Base-by-base conservation (phyloP, 805 yeast genomes). In the Metschnikowia corniflorae region DNA sequence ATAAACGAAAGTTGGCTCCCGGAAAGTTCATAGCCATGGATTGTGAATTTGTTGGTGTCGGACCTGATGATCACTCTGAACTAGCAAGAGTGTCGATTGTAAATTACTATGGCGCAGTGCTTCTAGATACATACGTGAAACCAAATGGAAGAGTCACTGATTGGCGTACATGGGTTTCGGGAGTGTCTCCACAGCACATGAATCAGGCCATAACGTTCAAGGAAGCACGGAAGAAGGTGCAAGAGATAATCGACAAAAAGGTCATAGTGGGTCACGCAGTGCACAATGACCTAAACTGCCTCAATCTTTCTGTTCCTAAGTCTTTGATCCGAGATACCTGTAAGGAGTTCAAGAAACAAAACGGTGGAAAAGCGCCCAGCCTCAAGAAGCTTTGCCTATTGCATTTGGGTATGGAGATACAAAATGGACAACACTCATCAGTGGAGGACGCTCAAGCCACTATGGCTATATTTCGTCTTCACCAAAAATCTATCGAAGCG, bases 41-140 rank as follows among this genome's bases (percentile, higher is more conserved):
- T 60, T 88, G 97, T 65, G 97, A 89, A 51, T 88, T 89, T 67
- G 97, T 89, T 2, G 96, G 96, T 8, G 81, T 84, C 2, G 96
- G 96, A 0, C 75, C 73, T 5, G 80, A 78, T 7, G 51, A 53
- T 24, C 77, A 70, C 30, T 78, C 87, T 5, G 91, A 80, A 1
- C 65, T 89, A 12, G 97, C 95, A 0, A 71, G 97, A 47, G 93
- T 88, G 0, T 86, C 96, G 0, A 65, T 89, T 9, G 96, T 89
- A 3, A 87, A 89, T 55, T 86, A 71, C 55, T 81, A 76, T 52
- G 96, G 97, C 0, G 75, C 76, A 45, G 70, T 77, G 0, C 54
- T 89, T 0, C 67, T 81, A 43, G 97, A 89, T 58, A 64, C 71
- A 25, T 89, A 70, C 62, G 96, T 89, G 4, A 69, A 68, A 46